These are phyloP conservation scores for Rhododendron kiyosumense DNA, from an alignment of 148 eudicot species.

Conservation along the genomic window DNA sequence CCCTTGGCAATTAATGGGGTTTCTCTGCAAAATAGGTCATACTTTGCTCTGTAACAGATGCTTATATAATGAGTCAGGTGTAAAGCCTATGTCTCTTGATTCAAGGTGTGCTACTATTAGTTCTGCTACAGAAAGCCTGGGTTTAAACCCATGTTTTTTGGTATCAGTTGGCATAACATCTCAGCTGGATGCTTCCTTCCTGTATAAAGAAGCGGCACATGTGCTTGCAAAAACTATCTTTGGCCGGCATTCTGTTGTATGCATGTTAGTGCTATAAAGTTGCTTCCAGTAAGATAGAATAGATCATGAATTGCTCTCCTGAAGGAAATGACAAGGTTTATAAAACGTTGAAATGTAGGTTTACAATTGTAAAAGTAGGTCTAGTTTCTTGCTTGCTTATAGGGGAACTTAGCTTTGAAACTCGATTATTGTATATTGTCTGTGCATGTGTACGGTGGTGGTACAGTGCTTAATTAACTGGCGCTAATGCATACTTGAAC, in stretches of 20 bases:
- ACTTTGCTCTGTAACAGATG: not conserved
- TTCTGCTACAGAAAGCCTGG: not conserved
- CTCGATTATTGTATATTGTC: not conserved
- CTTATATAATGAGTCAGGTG: not conserved
- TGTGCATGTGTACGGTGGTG: not conserved
- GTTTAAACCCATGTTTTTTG: not conserved
- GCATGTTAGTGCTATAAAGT: not conserved
- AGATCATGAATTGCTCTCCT: not conserved
- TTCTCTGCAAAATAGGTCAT: not conserved
- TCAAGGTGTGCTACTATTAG: not conserved
- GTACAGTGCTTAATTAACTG: not conserved
- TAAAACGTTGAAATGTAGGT: not conserved
- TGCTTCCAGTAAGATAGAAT: not conserved
- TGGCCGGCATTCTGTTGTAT: not conserved
- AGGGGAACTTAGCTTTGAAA: not conserved
- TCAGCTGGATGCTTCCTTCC: not conserved
- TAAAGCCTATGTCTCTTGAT: not conserved
- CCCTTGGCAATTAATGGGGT: not conserved
- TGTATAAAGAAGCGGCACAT: not conserved
- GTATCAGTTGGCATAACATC: not conserved
- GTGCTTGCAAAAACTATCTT: not conserved
- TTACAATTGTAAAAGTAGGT: not conserved
- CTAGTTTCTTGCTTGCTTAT: not conserved
- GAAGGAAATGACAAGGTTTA: not conserved
- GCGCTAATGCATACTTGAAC: not conserved